Evolutionary conservation across 2,329 filamentous ascomycete species (phyloP), one percentile per base, ranked within the genome.

Genomic region (Cercospora sesami): DNA sequence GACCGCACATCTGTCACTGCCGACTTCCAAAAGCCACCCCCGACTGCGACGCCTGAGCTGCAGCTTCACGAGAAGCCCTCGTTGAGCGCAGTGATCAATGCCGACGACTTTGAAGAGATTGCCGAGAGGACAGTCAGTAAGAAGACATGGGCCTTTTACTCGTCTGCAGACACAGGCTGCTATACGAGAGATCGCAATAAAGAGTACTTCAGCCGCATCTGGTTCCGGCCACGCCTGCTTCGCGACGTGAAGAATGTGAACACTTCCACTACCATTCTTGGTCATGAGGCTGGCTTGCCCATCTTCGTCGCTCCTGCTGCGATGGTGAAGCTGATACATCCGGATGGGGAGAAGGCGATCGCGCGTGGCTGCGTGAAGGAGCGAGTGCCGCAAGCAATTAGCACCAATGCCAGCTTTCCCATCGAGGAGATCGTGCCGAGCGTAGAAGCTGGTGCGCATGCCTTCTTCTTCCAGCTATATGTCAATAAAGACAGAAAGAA

Each of bases 391-490:
- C 76, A 78, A 61, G 74, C 73, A 4, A 72, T 77, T 10, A 78
- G 73, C 3, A 79, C 75, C 42, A 79, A 79, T 61, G 77, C 78
- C 1, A 73, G 69, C 21, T 78, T 75, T 61, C 75, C 76, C 14
- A 68, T 78, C 31, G 73, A 73, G 23, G 76, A 78, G 63, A 77
- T 79, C 60, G 70, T 77, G 14, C 48, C 68, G 5, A 69, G 70
- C 10, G 72, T 75, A 10, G 68, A 69, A 0, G 3, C 71, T 74
- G 61, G 60, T 10, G 59, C 66, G 42, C 76, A 76, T 62, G 76
- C 77, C 6, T 78, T 84, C 64, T 87, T 88, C 80, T 88, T 88
- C 73, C 87, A 89, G 75, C 80, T 90, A 5, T 90, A 90, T 72
- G 85, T 89, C 61, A 84, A 89, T 76, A 85, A 84, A 72, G 80